Percentiles rank a stretch among this genome's conserved stretches.
Evolutionary conservation across 2,329 filamentous ascomycete genomes (phyloP).

Genomic region (Sporothrix brunneoviolacea): DNA sequence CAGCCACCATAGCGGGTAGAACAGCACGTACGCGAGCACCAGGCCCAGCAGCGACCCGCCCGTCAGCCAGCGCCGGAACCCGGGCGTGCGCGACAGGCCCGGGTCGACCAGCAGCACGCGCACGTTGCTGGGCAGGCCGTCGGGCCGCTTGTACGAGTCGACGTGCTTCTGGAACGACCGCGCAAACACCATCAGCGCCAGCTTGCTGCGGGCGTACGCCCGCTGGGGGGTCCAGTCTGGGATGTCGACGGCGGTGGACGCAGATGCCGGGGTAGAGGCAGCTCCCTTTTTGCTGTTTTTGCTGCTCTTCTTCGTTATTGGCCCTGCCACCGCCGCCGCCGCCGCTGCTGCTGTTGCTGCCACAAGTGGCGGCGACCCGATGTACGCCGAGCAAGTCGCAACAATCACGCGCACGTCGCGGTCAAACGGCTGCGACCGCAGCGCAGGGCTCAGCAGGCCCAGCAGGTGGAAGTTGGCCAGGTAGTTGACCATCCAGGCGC

Average conservation of each 20-base stretch:
- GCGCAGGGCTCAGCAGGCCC: slow-evolving; percentile 81
- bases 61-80: slow-evolving; percentile 80
- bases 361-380: slow-evolving; percentile 63
- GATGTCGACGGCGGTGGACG: slow-evolving; percentile 28
- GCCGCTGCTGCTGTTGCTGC: slow-evolving; percentile 29
- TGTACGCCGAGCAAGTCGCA: slow-evolving; percentile 81
- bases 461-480: slow-evolving; percentile 93
- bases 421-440: slow-evolving; percentile 87
- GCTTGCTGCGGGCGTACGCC: slow-evolving; percentile 60
- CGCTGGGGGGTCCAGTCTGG: slow-evolving; percentile 48
- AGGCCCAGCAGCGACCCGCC: slow-evolving; percentile 78
- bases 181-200: slow-evolving; percentile 85
- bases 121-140: slow-evolving; percentile 73
- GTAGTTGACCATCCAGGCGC: slow-evolving; percentile 92
- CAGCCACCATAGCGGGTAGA: slow-evolving; percentile 80
- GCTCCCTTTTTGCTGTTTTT: not conserved
- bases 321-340: slow-evolving; percentile 23
- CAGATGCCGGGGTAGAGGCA: not conserved
- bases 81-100: slow-evolving; percentile 75
- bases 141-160: slow-evolving; percentile 73
- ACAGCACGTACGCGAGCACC: slow-evolving; percentile 62
- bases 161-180: slow-evolving; percentile 90
- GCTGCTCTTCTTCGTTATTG: slow-evolving; percentile 12
- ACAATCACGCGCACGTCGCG: slow-evolving; percentile 86
- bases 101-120: slow-evolving; percentile 84